Conservation (phyloP, 805 yeast genomes). For the Starmerella floris region DNA sequence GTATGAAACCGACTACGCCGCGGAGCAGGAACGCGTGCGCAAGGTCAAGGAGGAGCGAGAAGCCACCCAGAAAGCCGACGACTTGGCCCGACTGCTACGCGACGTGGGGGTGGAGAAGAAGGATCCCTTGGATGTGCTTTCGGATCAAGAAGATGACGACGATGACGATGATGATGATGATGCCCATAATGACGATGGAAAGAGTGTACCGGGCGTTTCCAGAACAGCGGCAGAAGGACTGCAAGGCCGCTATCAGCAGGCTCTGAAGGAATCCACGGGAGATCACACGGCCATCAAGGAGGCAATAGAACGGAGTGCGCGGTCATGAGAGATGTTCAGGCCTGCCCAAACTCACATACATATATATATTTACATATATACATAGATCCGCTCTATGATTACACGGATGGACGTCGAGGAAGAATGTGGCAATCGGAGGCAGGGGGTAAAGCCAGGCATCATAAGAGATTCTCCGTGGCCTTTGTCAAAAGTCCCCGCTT, state of each 20-base stretch:
- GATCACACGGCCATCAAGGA: slow-evolving; percentile 17
- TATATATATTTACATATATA: too few relatives aligned
- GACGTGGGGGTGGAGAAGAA: slow-evolving; percentile 59
- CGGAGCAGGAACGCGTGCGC: slow-evolving; percentile 71
- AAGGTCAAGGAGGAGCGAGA: slow-evolving; percentile 68
- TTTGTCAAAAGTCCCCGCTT: slow-evolving; percentile 27
- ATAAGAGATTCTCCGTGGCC: slow-evolving; percentile 14
- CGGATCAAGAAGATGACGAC: slow-evolving; percentile 35
- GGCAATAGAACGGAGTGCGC: slow-evolving; percentile 11
- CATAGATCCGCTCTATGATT: too few relatives aligned
- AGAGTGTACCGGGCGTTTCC: neutral
- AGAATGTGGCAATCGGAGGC: too few relatives aligned
- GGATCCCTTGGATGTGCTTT: slow-evolving; percentile 39
- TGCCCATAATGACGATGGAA: neutral
- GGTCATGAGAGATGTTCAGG: neutral
- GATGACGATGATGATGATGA: slow-evolving; percentile 14
- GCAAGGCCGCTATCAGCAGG: slow-evolving; percentile 59
- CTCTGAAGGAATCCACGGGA: slow-evolving; percentile 32
- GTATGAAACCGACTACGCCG: slow-evolving; percentile 66
- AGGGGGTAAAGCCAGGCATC: too few relatives aligned
- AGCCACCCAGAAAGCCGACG: slow-evolving; percentile 54
- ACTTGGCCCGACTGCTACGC: slow-evolving; percentile 61
- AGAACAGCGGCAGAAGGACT: slow-evolving; percentile 21
- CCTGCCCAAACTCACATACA: too few relatives aligned
- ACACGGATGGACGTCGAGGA: too few relatives aligned